These are phyloP conservation scores for Nicotiana otophora DNA, from an alignment of 257 asterid species.

Conservation along the genomic window DNA sequence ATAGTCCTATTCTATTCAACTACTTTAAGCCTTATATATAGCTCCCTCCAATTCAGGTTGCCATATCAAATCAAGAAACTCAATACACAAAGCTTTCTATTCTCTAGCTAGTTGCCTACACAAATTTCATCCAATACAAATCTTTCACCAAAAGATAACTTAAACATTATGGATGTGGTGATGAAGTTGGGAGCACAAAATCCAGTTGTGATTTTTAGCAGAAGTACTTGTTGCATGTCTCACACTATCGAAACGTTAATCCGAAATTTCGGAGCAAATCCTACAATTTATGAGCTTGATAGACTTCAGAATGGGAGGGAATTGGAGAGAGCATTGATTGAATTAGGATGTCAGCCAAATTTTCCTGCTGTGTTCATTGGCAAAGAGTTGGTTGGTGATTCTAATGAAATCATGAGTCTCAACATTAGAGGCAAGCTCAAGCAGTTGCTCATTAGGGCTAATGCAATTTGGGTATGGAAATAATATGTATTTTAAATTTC, in stretches of 20 bases:
- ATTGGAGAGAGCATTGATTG: background rate
- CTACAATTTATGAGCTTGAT: background rate
- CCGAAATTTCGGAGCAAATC: background rate
- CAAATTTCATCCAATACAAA: background rate
- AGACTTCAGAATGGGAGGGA: background rate
- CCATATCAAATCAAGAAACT: slow-evolving; percentile 4
- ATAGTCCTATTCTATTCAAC: background rate
- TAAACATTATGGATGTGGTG: background rate
- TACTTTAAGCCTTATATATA: background rate
- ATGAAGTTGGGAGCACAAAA: background rate
- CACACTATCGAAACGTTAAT: background rate
- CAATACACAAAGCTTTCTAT: background rate
- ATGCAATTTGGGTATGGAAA: slow-evolving; percentile 9
- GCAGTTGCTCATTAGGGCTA: slow-evolving; percentile 4
- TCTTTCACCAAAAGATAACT: background rate
- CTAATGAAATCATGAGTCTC: slow-evolving; percentile 8
- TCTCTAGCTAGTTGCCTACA: background rate
- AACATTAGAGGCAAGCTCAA: background rate
- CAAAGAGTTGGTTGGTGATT: background rate
- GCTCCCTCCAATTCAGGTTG: background rate
- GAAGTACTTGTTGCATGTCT: slow-evolving; percentile 5
- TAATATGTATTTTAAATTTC: no score
- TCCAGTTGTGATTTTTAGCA: background rate
- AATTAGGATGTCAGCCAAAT: background rate
- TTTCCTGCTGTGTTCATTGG: background rate